Evolutionary conservation across 2,329 filamentous ascomycete genomes (phyloP), one percentile per base, ranked within the genome.

Genomic region (Fusarium subglutinans): DNA sequence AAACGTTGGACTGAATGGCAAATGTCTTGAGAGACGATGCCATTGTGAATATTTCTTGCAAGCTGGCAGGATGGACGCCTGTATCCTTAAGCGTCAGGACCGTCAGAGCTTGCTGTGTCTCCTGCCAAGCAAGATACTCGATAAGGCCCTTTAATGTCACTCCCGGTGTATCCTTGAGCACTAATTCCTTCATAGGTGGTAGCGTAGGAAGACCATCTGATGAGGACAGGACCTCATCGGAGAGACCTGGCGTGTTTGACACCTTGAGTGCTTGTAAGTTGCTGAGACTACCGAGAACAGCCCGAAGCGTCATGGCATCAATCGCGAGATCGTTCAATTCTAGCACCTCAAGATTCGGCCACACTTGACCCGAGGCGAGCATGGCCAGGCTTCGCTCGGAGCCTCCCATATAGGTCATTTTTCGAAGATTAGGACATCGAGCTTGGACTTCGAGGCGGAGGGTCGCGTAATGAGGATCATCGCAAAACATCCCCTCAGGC

Each of bases 401-500:
- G 18, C 96, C 96, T 53, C 87, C 86, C 61, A 90, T 88, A 83
- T 97, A 98, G 61, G 90, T 92, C 94, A 98, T 98, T 83, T 96
- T 96, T 74, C 94, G 90, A 63, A 98, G 87, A 79, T 96, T 91
- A 17, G 92, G 90, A 81, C 96, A 98, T 57, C 94, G 88, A 28
- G 91, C 92, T 84, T 97, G 93, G 30, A 98, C 86, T 82, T 98
- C 95, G 76, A 96, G 90, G 70, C 94, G 91, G 74, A 98, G 85
- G 2, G 93, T 91, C 62, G 92, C 85, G 77, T 93, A 97, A 37
- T 89, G 88, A 8, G 90, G 85, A 70, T 98, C 95, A 78, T 96
- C 95, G 59, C 89, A 90, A 83, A 92, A 98, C 81, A 98, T 90
- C 56, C 94, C 95, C 74, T 96, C 93, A 9, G 96, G 96, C 13